These are phyloP conservation scores for Seiridium unicorne DNA, from an alignment of 2,329 filamentous ascomycete species.

Conservation along the genomic window DNA sequence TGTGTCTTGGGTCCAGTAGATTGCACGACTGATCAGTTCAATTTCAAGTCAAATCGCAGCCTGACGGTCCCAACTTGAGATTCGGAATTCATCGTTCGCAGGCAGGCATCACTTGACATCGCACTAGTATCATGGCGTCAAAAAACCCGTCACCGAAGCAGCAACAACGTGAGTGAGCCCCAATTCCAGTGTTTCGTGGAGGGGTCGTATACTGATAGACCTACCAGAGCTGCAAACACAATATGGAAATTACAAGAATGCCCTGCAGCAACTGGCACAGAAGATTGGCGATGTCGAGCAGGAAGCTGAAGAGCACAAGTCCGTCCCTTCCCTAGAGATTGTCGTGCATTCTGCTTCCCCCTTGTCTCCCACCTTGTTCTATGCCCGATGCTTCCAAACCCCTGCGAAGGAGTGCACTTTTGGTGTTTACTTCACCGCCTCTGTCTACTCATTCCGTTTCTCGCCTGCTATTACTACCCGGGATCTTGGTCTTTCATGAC, in stretches of 20 bases:
- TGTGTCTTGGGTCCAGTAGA: background rate
- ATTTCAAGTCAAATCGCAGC: background rate
- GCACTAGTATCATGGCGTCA: slow-evolving; percentile 38
- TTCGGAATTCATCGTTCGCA: no score
- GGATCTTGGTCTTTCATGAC: background rate
- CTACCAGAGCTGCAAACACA: slow-evolving; percentile 71
- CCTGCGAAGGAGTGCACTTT: no score
- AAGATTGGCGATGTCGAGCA: slow-evolving; percentile 98
- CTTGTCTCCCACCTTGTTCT: background rate
- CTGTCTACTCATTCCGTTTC: no score
- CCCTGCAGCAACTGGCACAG: slow-evolving; percentile 85
- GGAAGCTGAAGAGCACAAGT: slow-evolving; percentile 98
- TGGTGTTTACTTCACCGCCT: no score
- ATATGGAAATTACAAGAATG: slow-evolving; percentile 75
- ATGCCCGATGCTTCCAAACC: background rate
- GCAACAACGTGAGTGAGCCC: slow-evolving; percentile 62
- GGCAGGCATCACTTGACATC: no score
- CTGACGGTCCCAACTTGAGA: background rate
- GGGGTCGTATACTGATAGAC: background rate
- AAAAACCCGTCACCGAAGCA: slow-evolving; percentile 61
- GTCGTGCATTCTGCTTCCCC: background rate
- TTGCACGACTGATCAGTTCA: background rate
- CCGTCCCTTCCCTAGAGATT: slow-evolving; percentile 30
- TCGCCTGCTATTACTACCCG: no score
- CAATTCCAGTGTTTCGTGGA: background rate